A percentile compares a stretch with the other conserved stretches of the same genome.
Evolutionary conservation across 2,329 filamentous ascomycete species (phyloP).

Genomic region (Graphilbum ipis-grandicollis): DNA sequence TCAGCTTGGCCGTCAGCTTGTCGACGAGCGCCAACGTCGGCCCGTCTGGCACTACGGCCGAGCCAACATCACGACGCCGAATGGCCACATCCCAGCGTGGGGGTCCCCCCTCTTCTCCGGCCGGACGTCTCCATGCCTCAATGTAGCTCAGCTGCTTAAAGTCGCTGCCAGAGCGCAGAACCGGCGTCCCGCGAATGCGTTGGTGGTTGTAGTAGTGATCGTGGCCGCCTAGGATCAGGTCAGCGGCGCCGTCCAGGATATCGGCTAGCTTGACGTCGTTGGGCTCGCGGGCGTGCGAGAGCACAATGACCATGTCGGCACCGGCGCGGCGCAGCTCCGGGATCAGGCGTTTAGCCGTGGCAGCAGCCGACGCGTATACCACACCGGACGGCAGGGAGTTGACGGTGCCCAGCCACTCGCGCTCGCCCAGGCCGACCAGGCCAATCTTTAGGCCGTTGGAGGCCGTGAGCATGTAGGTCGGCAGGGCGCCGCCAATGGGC

Average conservation of each 20-base stretch:
- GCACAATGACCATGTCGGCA: slow-evolving; percentile 64
- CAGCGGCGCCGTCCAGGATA: slow-evolving; percentile 55
- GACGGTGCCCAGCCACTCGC: slow-evolving; percentile 81
- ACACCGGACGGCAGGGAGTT: slow-evolving; percentile 70
- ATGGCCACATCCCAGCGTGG: slow-evolving; percentile 61
- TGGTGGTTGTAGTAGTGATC: slow-evolving; percentile 78
- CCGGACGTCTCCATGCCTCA: slow-evolving; percentile 46
- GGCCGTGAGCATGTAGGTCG: slow-evolving; percentile 59
- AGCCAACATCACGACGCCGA: slow-evolving; percentile 53
- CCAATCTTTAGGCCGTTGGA: slow-evolving; percentile 78
- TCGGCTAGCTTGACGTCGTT: slow-evolving; percentile 77
- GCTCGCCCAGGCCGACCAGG: slow-evolving; percentile 68
- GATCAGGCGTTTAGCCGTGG: slow-evolving; percentile 59
- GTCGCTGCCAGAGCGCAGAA: slow-evolving; percentile 76
- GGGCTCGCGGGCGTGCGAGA: slow-evolving; percentile 76
- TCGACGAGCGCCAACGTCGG: slow-evolving; percentile 45
- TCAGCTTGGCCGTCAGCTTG: slow-evolving; percentile 54
- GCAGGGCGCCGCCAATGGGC: slow-evolving; percentile 57
- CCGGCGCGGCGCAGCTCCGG: slow-evolving; percentile 57
- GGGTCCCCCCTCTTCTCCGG: slow-evolving; percentile 18
- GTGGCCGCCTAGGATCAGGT: slow-evolving; percentile 76
- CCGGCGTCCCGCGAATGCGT: slow-evolving; percentile 61
- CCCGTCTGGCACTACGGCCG: slow-evolving; percentile 46
- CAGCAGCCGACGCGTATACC: slow-evolving; percentile 62
- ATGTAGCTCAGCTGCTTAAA: slow-evolving; percentile 88